Base-by-base conservation (phyloP, 805 yeast species). In the Candida arabinofermentans region DNA sequence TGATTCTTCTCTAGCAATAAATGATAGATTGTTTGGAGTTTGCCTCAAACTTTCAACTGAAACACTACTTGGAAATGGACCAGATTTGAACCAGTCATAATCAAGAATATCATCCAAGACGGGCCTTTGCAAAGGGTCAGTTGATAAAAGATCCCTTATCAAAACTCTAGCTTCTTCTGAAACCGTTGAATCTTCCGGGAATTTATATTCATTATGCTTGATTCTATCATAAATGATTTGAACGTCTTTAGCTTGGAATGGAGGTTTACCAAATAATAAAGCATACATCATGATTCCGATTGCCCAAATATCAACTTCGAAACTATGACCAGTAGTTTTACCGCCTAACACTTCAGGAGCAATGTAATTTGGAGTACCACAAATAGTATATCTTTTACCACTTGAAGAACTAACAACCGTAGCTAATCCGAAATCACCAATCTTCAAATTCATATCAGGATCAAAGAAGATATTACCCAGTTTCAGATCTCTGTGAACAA, bases 391-490 rank as follows among this genome's bases (percentile, higher is more conserved):
- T 58, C 91, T 88, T 50, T 91, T 80, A 38, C 86, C 86, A 43
- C 74, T 75, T 24, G 75, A 70, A 6, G 59, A 42, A 33, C 84
- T 85, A 47, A 93, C 73, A n/a, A 87, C 84, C 1, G 97, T 89
- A n/a, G 99, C 99, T 46, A 93, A 74, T 24, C 99, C 99, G 67
- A 93, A 93, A 64, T 93, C 99, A 49, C 99, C 99, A 47, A 93
- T 85, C 62, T 93, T 93, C 58, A 91, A 75, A 64, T 89, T 87
- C 96, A 91, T 93, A 36, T 86, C 75, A 8, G 88, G 86, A 62
- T 93, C 99, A 53, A 93, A 83, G 65, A 93, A 91, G 50, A 93
- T 88, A 64, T 93, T 93, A 23, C 99, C 99, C 43, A 95, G 77
- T 67, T 93, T 93, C 61, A 93, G 74, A 64, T 93, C 99, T 65